Conservation (phyloP, 805 yeast species). For the Alloascoidea hylecoeti region DNA sequence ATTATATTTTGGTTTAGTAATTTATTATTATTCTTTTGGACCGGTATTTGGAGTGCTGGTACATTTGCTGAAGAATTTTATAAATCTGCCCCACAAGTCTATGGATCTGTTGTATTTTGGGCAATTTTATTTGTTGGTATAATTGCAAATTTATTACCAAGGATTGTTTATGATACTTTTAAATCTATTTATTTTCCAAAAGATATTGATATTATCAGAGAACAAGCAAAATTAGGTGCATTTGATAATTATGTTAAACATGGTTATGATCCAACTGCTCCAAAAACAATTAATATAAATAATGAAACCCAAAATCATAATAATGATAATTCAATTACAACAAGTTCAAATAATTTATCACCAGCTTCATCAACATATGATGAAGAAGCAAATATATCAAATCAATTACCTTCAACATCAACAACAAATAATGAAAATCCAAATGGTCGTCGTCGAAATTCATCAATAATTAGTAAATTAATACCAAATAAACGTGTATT, state of each 20-base stretch:
- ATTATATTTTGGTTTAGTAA: slow-evolving; percentile 43
- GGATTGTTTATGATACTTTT: slow-evolving; percentile 45
- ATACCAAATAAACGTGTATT: not conserved
- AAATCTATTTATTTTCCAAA: slow-evolving; percentile 40
- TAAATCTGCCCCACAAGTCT: slow-evolving; percentile 49
- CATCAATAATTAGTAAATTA: too few species aligned
- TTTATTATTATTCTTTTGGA: slow-evolving; percentile 55
- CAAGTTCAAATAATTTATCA: too few species aligned
- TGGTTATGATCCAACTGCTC: slow-evolving; percentile 71
- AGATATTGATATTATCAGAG: slow-evolving; percentile 64
- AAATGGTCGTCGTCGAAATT: too few species aligned
- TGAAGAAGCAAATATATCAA: too few species aligned
- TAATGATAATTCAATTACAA: too few species aligned
- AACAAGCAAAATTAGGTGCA: slow-evolving; percentile 53
- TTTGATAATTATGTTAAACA: slow-evolving; percentile 48
- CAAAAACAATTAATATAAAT: too few species aligned
- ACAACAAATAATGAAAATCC: too few species aligned
- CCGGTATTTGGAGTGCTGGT: slow-evolving; percentile 64
- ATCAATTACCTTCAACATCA: too few species aligned
- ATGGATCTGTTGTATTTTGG: slow-evolving; percentile 55
- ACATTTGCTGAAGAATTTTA: slow-evolving; percentile 43
- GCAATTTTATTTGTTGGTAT: slow-evolving; percentile 53
- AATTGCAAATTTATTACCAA: slow-evolving; percentile 48
- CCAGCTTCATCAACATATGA: too few species aligned
- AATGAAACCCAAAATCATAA: too few species aligned